Conservation (phyloP, 495 filamentous ascomycete genomes). For the Letharia columbiana region DNA sequence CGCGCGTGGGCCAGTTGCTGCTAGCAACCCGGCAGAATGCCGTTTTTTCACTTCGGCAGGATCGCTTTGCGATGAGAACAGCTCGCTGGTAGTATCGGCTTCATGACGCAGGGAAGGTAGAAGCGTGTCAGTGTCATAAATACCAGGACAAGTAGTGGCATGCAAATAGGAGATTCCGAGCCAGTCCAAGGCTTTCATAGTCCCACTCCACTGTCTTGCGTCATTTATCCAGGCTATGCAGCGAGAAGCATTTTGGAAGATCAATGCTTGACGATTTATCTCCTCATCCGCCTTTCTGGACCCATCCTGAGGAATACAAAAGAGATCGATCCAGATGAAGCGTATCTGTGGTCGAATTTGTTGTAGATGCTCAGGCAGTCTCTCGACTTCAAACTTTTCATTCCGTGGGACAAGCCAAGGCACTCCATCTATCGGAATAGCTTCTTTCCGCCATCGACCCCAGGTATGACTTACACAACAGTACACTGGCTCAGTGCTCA, state of each 20-base stretch:
- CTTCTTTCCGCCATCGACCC: slow-evolving; percentile 8
- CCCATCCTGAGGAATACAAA: slow-evolving; percentile 12
- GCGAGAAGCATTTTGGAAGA: slow-evolving; percentile 6
- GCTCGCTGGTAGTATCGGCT: not conserved
- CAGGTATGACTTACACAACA: slow-evolving; percentile 10
- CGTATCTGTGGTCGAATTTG: not conserved
- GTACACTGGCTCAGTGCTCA: not conserved
- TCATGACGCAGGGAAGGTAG: not conserved
- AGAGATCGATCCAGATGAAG: slow-evolving; percentile 9
- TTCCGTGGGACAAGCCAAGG: not conserved
- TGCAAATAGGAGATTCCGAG: slow-evolving; percentile 6
- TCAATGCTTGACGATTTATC: not conserved
- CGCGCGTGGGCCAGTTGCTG: not conserved
- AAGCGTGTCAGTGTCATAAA: not conserved
- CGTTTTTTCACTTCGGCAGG: not conserved
- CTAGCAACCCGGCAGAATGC: not conserved
- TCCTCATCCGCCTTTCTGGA: not conserved
- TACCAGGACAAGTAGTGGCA: not conserved
- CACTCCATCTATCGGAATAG: not conserved
- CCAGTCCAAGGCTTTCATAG: not conserved
- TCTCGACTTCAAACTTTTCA: not conserved
- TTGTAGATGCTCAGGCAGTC: not conserved
- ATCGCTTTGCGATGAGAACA: not conserved
- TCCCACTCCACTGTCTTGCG: not conserved
- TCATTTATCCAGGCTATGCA: slow-evolving; percentile 8